Conservation (phyloP, 768 basidiomycete genomes). For the Cystobasidium ongulense region DNA sequence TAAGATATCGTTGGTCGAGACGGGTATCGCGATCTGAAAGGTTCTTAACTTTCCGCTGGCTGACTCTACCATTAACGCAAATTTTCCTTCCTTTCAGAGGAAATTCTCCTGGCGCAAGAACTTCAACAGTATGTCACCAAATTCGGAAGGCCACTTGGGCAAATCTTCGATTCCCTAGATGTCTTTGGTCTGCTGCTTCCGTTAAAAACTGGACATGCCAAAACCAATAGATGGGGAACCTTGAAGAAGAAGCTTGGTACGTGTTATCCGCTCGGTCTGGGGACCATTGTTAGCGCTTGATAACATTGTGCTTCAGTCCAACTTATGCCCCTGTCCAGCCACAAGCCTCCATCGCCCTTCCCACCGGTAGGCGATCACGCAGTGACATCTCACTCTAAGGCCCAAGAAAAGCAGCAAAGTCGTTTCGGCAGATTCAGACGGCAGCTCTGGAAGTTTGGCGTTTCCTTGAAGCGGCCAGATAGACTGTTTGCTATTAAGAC, state of each 20-base stretch:
- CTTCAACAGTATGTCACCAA: not conserved
- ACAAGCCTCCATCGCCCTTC: slow-evolving; percentile 11
- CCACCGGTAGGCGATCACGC: not conserved
- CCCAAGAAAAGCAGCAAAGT: not conserved
- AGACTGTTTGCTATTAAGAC: slow-evolving; percentile 22
- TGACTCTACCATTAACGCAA: no score
- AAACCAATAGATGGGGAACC: slow-evolving; percentile 1
- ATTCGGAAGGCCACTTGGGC: not conserved
- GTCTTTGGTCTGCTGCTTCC: not conserved
- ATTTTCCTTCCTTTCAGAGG: not conserved
- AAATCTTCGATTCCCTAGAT: not conserved
- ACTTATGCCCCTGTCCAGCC: not conserved
- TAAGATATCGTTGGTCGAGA: slow-evolving; percentile 52
- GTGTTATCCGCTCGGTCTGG: slow-evolving; percentile 16
- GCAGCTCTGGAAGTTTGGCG: slow-evolving; percentile 1
- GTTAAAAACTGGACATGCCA: not conserved
- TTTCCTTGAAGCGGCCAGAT: not conserved
- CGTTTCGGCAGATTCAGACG: not conserved
- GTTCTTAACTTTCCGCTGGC: no score
- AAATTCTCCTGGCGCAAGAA: not conserved
- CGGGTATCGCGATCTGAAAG: no score
- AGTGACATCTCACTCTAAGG: slow-evolving; percentile 8
- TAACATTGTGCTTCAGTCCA: not conserved
- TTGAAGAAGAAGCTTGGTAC: slow-evolving; percentile 32
- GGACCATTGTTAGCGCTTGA: not conserved